A percentile compares a stretch with the other conserved stretches of the same genome.
Conservation (phyloP, 345 rosid species). For the Cardamine occulta region DNA sequence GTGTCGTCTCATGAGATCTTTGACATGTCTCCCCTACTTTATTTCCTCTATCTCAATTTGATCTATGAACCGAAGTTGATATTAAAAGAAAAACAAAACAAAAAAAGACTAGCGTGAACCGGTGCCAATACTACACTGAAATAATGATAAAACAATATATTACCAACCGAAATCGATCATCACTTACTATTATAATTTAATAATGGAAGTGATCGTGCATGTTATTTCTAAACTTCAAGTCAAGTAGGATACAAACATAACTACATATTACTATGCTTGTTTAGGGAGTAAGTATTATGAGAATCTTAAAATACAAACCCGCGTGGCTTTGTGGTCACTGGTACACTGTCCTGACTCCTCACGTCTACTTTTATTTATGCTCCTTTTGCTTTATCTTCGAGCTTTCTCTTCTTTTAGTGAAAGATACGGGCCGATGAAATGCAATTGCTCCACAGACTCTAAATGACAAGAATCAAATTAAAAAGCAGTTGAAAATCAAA, state of each 20-base stretch:
- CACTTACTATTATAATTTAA: not conserved
- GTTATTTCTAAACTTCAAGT: not conserved
- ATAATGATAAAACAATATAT: not conserved
- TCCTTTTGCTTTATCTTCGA: conserved; percentile 28
- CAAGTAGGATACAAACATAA: not conserved
- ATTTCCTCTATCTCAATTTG: not conserved
- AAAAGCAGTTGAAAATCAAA: not conserved
- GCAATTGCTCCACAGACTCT: not conserved
- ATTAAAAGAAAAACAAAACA: no score
- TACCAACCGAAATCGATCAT: not conserved
- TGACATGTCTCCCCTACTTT: not conserved
- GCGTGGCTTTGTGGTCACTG: conserved; percentile 38
- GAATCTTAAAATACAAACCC: conserved; percentile 17
- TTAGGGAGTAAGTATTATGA: not conserved
- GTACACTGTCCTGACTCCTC: conserved; percentile 1
- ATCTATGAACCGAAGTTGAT: not conserved
- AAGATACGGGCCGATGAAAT: not conserved
- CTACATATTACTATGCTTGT: conserved; percentile 27
- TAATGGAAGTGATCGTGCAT: not conserved
- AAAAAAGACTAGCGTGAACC: not conserved
- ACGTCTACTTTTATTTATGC: conserved; percentile 17
- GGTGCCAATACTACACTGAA: not conserved
- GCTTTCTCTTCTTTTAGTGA: conserved; percentile 9
- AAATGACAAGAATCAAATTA: not conserved
- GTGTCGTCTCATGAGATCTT: not conserved